Evolutionary conservation across 352 stramenopile genomes (phyloP), one percentile per base, ranked within the genome.

Genomic region (Phytophthora podocarpi): DNA sequence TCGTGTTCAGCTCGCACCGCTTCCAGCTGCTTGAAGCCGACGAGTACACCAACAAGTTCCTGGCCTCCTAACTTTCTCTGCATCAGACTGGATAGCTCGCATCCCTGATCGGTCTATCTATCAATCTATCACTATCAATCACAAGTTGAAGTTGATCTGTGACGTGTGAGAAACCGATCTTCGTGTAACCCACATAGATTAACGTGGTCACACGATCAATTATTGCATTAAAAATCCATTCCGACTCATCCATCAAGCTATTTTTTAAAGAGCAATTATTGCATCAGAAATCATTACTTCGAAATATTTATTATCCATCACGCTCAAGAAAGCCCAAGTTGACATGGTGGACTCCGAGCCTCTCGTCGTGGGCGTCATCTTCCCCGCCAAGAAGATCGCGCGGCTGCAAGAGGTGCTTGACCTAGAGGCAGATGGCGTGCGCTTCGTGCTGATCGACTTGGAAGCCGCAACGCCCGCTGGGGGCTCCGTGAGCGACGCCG

Each of bases 1-100:
- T 92, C 21, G 52, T 66, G 11, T 76, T 90, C 70, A 92, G 80
- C 61, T 79, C 78, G 45, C 79, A 90, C 58, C 80, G 80, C 45
- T 92, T 94, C 66, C 75, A 90, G 53, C 81, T 92, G 50, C 60
- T 86, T 27, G 85, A 94, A 24, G 78, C 78, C 23, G 85, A 94
- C 69, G 83, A 92, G 61, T 94, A 92, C 74, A 94, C 81, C 12
- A 85, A 82, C 52, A 90, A 92, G 54, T 94, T 90, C 56, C 65
- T 94, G 37, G 82, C 78, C 12, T 71, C 80, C 5, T 90, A 69
- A 31, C 28, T 59, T n/a, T n/a, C n/a, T n/a, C n/a, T n/a, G n/a
- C n/a, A n/a, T n/a, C n/a, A n/a, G n/a, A n/a, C n/a, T n/a, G n/a
- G n/a, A n/a, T n/a, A n/a, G n/a, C n/a, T n/a, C n/a, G n/a, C n/a